phyloP scores from a whole-genome alignment of 768 basidiomycete genomes.

The Leccinum subgranulosum region DNA sequence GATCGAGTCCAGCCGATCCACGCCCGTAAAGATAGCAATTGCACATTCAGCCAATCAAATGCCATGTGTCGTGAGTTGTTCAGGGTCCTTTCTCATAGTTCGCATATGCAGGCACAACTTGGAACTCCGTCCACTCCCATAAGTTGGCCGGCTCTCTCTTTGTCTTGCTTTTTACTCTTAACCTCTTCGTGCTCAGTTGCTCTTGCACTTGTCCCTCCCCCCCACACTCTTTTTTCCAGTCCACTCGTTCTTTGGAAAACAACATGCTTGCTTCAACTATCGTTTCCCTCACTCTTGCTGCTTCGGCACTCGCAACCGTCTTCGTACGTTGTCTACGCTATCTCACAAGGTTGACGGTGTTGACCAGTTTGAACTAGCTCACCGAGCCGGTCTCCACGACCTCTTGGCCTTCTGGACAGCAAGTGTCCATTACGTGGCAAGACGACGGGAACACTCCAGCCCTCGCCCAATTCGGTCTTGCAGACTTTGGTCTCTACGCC shows the following conservation, averaged over 20 bases:
- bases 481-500: slow-evolving; percentile 55
- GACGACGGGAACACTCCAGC: slow-evolving; percentile 49
- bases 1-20: not conserved
- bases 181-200: not conserved
- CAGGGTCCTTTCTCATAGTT: not conserved
- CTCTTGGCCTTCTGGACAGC: slow-evolving; percentile 48
- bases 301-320: slow-evolving; percentile 53
- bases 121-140: slow-evolving; percentile 28
- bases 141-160: not conserved
- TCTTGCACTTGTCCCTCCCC: slow-evolving; percentile 2
- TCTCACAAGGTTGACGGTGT: not conserved
- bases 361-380: slow-evolving; percentile 37
- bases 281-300: slow-evolving; percentile 48
- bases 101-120: slow-evolving; percentile 15
- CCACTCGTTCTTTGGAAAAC: slow-evolving; percentile 16
- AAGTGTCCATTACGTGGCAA: slow-evolving; percentile 53
- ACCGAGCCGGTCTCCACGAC: slow-evolving; percentile 52
- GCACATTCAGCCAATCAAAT: not conserved
- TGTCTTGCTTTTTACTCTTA: not conserved
- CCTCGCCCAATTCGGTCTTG: slow-evolving; percentile 49
- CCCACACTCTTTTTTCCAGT: slow-evolving; percentile 24
- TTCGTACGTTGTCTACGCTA: slow-evolving; percentile 43
- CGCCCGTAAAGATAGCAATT: not conserved
- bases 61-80: not conserved
- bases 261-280: slow-evolving; percentile 52